Base-by-base conservation (phyloP, 2,329 filamentous ascomycete species). In the Alternaria brassicicola region DNA sequence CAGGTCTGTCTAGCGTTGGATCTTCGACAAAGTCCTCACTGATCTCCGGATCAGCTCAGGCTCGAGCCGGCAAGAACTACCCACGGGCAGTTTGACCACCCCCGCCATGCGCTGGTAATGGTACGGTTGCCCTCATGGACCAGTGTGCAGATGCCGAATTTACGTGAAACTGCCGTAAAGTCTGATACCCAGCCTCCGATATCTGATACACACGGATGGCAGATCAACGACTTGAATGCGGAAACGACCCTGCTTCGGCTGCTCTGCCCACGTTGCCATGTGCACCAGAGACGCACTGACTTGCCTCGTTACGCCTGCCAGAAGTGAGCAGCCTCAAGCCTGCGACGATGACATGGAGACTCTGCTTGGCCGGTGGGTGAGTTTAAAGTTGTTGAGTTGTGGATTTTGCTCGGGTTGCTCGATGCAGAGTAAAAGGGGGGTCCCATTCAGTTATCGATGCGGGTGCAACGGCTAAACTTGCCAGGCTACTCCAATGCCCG, bases 131-230 rank as follows among this genome's bases (percentile, higher is more conserved):
- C 63, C 58, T 59, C 21, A 26, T 47, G 64, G 57, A 60, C 52
- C 28, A 59, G 57, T 60, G 47, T 65, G 59, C 63, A 66, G 65
- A 64, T 66, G 64, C 66, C 66, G 58, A 67, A 66, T 70, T 45
- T 61, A 71, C 62, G 55, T 75, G 74, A 76, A 76, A 77, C 74
- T 71, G 56, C 66, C 66, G 70, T n/a, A 59, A 52, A 63, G 31
- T 65, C 67, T 76, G 73, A 75, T 68, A 77, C 74, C 43, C 15
- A 59, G 57, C 61, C 48, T 61, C 58, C 56, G 28, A 60, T 64
- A 66, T 74, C 71, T 75, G 72, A 75, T 61, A 71, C 72, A 71
- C 72, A 68, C 59, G 63, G 63, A 66, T 65, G 68, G 71, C 55
- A 67, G 72, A 76, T 73, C 71, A 59, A 45, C 55, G 12, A 31